Base-by-base conservation (phyloP, 176 grass and related monocot genomes). In the Oryza glumipatula region DNA sequence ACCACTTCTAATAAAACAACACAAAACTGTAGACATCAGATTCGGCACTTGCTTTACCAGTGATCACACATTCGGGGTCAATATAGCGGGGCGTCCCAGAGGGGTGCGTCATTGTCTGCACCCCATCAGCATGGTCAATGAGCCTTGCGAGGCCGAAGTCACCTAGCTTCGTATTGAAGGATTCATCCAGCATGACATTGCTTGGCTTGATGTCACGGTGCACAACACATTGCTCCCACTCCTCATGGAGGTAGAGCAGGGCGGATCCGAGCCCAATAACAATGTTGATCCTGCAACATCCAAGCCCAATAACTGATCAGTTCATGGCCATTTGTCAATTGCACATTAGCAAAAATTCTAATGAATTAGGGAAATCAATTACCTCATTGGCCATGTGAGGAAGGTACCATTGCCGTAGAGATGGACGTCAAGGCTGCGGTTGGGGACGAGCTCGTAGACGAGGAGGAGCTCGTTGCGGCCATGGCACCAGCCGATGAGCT, bases 11-110 rank as follows among this genome's bases (percentile, higher is more conserved):
- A 33, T 33, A 85, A 17, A 11, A 92, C 74, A 7, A 9, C 43
- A 51, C 70, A 0, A 21, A 21, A 11, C 41, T 56, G 67, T 88
- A 76, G 28, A 93, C 85, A 14, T 90, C 81, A 0, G 41, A 24
- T 21, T 92, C 90, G 43, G 92, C 87, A 69, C 92, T 94, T 11
- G 86, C 88, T 39, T 94, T 91, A 26, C 82, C 83, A 68, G 88
- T 86, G 75, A 76, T 76, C 68, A 88, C 88, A 22, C 88, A 91
- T 15, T 88, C 86, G 3, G 91, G 72, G 11, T 81, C 56, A 1
- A 61, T 1, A 26, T 78, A 89, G n/a, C 21, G 80, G 51, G 43
- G 64, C 26, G 41, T 68, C 54, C 1, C 66, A 9, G 13, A 90
- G 85, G 78, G 81, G 83, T 76, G 82, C 83, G 28, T 88, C 88